phyloP scores from a whole-genome alignment of 1,139 yeast genomes.

The Meyerozyma athensensis region DNA sequence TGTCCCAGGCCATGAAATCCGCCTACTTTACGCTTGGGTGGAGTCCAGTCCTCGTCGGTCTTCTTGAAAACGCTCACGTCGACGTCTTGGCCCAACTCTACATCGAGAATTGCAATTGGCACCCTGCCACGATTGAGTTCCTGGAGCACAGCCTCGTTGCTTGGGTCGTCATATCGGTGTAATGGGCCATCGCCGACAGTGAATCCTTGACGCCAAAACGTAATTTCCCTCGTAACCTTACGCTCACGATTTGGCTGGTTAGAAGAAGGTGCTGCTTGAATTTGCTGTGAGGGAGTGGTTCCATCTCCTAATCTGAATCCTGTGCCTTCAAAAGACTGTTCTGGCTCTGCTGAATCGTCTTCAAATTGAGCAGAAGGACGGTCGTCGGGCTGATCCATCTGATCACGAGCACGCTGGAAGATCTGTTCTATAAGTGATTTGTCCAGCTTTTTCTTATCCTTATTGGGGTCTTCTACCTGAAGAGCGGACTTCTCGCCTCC shows the following conservation, averaged over 20 bases:
- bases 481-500: constrained; percentile 94
- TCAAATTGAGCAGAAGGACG: constrained; percentile 32
- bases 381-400: constrained; percentile 39
- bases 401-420: constrained; percentile 43
- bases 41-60: constrained; percentile 73
- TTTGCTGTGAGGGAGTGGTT: constrained; percentile 37
- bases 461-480: constrained; percentile 88
- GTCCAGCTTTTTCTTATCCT: constrained; percentile 37
- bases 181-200: constrained; percentile 88
- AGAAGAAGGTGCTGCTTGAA: constrained; percentile 8
- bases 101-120: constrained; percentile 79
- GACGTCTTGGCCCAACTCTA: constrained; percentile 90
- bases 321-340: constrained; percentile 51
- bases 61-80: constrained; percentile 83
- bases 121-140: constrained; percentile 90
- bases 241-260: constrained; percentile 35
- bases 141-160: constrained; percentile 66
- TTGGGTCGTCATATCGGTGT: constrained; percentile 86
- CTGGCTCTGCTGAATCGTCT: constrained; percentile 11
- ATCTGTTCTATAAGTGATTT: constrained; percentile 44
- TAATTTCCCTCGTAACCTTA: constrained; percentile 68
- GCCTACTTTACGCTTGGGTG: constrained; percentile 62
- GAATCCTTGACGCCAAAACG: constrained; percentile 96
- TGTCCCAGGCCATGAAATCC: constrained; percentile 86
- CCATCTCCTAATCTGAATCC: constrained; percentile 81